Base-by-base conservation (phyloP, 495 filamentous ascomycete species). In the Clavariopsis aquatica region DNA sequence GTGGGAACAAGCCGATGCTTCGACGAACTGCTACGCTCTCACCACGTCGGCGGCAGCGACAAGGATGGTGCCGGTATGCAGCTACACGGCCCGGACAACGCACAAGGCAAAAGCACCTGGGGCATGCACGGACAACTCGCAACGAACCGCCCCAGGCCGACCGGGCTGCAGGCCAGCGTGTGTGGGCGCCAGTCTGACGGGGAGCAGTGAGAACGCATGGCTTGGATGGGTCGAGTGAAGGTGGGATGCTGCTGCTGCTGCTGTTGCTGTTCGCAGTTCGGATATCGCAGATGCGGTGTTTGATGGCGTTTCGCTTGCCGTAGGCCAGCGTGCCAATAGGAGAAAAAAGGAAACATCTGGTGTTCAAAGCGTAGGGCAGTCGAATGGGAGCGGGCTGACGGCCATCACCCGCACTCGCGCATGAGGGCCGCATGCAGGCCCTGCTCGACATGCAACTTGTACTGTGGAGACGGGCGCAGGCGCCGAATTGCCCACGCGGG, bases 91-190 rank as follows among this genome's bases (percentile, higher is more conserved):
- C 49, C 10, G 60, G 60, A 52, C 60, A 66, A 56, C 63, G 63
- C 63, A 66, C 62, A 49, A 46, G 38, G 34, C 43, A 41, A 45
- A 54, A 49, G 31, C 28, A 57, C 58, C 65, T 49, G 60, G 51
- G 56, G 46, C 65, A 68, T 70, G 67, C 67, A 70, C n/a, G 58
- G 67, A 53, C 67, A 70, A 29, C 67, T 70, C 62, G 38, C 38
- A 43, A 43, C 38, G 3, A 67, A n/a, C 49, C 43, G 53, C 34
- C 41, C n/a, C n/a, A n/a, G n/a, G n/a, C n/a, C 34, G 51, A 60
- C 36, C 20, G 24, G 22, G 28, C 27, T 59, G 61, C 61, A 45
- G 61, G 60, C 60, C 62, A 49, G 23, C 52, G 52, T 49, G 41
- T 52, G 28, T 15, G 29, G 49, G 26, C 59, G n/a, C 31, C 49